Evolutionary conservation across 768 basidiomycete genomes (phyloP).

Genomic region (Pleurotus sapidus): DNA sequence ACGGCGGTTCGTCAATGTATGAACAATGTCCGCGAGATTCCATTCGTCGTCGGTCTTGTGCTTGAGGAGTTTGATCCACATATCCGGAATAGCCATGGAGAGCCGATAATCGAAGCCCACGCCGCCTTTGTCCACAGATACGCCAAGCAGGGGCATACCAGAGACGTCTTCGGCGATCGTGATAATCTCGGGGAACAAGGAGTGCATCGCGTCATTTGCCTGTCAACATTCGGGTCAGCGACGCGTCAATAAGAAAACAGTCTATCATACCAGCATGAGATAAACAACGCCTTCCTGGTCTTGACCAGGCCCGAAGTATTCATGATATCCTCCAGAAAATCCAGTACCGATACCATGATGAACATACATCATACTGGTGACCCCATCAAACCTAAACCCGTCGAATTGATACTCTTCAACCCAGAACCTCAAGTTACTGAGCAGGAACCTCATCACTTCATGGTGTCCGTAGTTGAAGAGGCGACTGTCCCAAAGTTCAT

Average conservation of each 20-base stretch:
- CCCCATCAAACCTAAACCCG: slow-evolving; percentile 98
- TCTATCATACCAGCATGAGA: slow-evolving; percentile 84
- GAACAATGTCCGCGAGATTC: slow-evolving; percentile 84
- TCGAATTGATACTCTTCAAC: slow-evolving; percentile 96
- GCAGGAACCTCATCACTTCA: slow-evolving; percentile 91
- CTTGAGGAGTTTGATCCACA: slow-evolving; percentile 99
- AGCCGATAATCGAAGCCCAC: slow-evolving; percentile 98
- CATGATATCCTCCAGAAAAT: slow-evolving; percentile 97
- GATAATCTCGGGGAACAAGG: slow-evolving; percentile 73
- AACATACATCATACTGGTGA: slow-evolving; percentile 99
- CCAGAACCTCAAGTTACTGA: slow-evolving; percentile 94
- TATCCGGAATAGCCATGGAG: slow-evolving; percentile 98
- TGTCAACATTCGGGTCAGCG: slow-evolving; percentile 25
- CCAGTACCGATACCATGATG: slow-evolving; percentile 98
- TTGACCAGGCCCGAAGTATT: slow-evolving; percentile 87
- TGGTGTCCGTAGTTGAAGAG: slow-evolving; percentile 96
- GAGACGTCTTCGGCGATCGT: slow-evolving; percentile 99
- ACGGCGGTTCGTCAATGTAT: slow-evolving; percentile 88
- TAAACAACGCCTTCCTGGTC: slow-evolving; percentile 93
- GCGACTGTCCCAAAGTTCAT: slow-evolving; percentile 97
- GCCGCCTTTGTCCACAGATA: slow-evolving; percentile 77
- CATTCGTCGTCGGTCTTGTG: slow-evolving; percentile 86
- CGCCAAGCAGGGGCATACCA: slow-evolving; percentile 94
- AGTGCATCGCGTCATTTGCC: slow-evolving; percentile 91
- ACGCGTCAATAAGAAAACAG: neutral